These are phyloP conservation scores for Pestalotiopsis sp. DNA, from an alignment of 2,329 filamentous ascomycete species.

Conservation along the genomic window DNA sequence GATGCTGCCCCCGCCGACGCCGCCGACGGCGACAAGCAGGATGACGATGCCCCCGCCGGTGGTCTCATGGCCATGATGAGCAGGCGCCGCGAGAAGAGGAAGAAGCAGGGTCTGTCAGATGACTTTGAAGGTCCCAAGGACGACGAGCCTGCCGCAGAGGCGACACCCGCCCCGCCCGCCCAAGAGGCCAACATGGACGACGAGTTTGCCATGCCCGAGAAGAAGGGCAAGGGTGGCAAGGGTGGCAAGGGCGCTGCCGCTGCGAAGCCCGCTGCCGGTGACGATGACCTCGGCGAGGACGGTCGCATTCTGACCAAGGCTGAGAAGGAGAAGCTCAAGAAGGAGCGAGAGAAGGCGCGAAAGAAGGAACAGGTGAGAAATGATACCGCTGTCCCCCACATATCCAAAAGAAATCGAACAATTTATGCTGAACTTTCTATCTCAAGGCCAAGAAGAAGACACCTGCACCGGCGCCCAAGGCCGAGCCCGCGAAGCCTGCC, in stretches of 20 bases:
- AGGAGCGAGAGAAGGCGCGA: constrained; percentile 95
- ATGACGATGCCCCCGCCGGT: constrained; percentile 57
- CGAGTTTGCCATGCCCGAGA: constrained; percentile 81
- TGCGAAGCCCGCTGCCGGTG: constrained; percentile 46
- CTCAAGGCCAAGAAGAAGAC: constrained; percentile 80
- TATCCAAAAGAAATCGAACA: not conserved
- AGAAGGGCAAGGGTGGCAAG: constrained; percentile 67
- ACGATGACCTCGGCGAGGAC: constrained; percentile 53
- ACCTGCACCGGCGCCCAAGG: constrained; percentile 51
- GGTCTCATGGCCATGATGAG: constrained; percentile 79
- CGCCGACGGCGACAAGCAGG: constrained; percentile 52
- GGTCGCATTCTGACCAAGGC: constrained; percentile 90
- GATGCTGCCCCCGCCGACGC: constrained; percentile 54
- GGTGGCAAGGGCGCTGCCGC: constrained; percentile 47
- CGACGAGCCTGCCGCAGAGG: constrained; percentile 43
- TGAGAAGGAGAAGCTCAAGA: constrained; percentile 97
- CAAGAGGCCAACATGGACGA: constrained; percentile 82
- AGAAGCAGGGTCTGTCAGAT: constrained; percentile 80
- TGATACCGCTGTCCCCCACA: not conserved
- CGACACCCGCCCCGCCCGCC: constrained; percentile 69
- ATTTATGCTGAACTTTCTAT: not conserved
- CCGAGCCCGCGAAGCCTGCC: constrained; percentile 55
- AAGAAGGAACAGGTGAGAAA: constrained; percentile 88
- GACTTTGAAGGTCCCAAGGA: constrained; percentile 74
- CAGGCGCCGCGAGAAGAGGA: constrained; percentile 84